Evolutionary conservation across 345 rosid genomes (phyloP).

Genomic region (Dipteronia sinensis): DNA sequence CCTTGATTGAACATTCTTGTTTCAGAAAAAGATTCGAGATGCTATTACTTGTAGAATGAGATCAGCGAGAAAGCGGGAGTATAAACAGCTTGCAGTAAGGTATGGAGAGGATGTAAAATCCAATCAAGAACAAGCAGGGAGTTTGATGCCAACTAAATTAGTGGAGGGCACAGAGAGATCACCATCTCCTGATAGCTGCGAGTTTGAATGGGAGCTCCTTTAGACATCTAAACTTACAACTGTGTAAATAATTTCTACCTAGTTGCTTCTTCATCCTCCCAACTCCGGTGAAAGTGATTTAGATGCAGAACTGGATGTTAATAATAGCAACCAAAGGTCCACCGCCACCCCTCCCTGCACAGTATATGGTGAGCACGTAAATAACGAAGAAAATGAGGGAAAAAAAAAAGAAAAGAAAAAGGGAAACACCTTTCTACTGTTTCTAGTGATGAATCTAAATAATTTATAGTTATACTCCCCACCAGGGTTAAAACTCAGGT

Average conservation of each 20-base stretch:
- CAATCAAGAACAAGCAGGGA: slow-evolving; percentile 20
- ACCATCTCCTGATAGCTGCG: slow-evolving; percentile 29
- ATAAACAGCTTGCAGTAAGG: slow-evolving; percentile 56
- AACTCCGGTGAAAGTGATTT: slow-evolving; percentile 10
- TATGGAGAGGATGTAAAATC: slow-evolving; percentile 27
- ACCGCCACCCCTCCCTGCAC: neutral
- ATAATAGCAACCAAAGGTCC: slow-evolving; percentile 18
- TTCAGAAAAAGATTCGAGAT: slow-evolving; percentile 58
- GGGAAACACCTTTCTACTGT: neutral
- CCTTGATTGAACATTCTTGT: neutral
- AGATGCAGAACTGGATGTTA: slow-evolving; percentile 16
- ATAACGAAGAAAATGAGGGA: neutral
- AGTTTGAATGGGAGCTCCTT: slow-evolving; percentile 88
- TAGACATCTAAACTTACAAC: slow-evolving; percentile 18
- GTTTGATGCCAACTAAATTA: slow-evolving; percentile 28
- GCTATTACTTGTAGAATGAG: slow-evolving; percentile 64
- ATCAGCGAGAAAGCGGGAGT: slow-evolving; percentile 59
- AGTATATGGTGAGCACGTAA: slow-evolving; percentile 1
- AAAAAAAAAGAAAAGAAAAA: too few relatives aligned
- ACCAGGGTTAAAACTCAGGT: neutral
- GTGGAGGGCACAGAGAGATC: slow-evolving; percentile 28
- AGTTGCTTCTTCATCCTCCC: slow-evolving; percentile 20
- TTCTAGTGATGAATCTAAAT: neutral
- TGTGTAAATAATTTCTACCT: slow-evolving; percentile 18
- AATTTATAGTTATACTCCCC: neutral